Evolutionary conservation across 768 basidiomycete species (phyloP).

Genomic region (Pholiota microspora): DNA sequence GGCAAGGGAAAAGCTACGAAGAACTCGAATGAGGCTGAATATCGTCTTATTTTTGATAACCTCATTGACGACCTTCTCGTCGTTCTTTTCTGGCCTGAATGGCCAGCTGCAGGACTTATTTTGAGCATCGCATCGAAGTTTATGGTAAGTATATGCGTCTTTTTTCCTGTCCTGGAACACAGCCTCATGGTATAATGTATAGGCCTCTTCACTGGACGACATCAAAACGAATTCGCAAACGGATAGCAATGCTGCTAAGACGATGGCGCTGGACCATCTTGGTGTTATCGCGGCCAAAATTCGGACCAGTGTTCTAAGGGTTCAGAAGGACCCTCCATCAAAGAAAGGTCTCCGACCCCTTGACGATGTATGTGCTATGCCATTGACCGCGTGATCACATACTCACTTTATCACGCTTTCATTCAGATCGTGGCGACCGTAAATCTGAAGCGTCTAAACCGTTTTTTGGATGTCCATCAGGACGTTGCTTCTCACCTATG

Average conservation of each 20-base stretch:
- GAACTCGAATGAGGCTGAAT: conserved; percentile 92
- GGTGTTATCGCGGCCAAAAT: conserved; percentile 90
- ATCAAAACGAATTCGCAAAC: conserved; percentile 60
- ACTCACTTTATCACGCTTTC: neutral
- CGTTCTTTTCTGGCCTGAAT: conserved; percentile 94
- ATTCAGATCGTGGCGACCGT: conserved; percentile 51
- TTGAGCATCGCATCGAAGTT: conserved; percentile 78
- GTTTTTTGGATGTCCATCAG: conserved; percentile 59
- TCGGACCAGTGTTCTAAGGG: conserved; percentile 52
- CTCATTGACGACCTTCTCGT: conserved; percentile 83
- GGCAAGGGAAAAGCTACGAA: conserved; percentile 88
- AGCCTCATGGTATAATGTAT: neutral
- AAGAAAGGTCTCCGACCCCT: conserved; percentile 52
- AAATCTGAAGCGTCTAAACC: conserved; percentile 52
- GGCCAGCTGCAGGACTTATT: conserved; percentile 89
- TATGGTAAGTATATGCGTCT: conserved; percentile 56
- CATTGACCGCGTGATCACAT: neutral
- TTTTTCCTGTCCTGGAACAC: neutral
- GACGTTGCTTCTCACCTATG: conserved; percentile 65
- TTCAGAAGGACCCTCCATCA: conserved; percentile 31
- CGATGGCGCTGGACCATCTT: conserved; percentile 89
- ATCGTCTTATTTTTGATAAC: conserved; percentile 89
- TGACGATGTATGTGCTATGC: conserved; percentile 57
- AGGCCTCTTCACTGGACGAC: conserved; percentile 86
- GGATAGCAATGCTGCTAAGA: conserved; percentile 85